Percentiles rank a stretch among this genome's conserved stretches.
Conservation (phyloP, 2,329 filamentous ascomycete genomes). For the Alternaria alternata region DNA sequence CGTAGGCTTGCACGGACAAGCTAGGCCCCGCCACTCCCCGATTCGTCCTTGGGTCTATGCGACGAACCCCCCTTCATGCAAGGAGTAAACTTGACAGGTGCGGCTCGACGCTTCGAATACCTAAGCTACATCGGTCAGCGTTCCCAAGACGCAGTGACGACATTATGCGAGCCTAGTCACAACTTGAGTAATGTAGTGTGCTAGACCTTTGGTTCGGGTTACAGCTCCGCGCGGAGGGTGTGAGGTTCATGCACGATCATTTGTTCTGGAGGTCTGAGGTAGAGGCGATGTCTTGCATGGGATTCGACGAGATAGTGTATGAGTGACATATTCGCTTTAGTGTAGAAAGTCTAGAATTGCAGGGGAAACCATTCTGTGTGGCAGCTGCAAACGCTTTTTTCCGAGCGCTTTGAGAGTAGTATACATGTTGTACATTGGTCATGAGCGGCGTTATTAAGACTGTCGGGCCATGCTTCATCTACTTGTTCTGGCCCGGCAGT, state of each 20-base stretch:
- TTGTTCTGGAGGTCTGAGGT: neutral
- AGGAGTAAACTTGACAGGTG: slow-evolving; percentile 6
- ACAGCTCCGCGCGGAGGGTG: neutral
- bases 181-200: neutral
- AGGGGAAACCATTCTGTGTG: neutral
- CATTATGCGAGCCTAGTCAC: slow-evolving; percentile 17
- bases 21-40: slow-evolving; percentile 1
- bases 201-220: neutral
- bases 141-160: slow-evolving; percentile 14
- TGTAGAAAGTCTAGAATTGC: neutral
- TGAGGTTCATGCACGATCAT: slow-evolving; percentile 3
- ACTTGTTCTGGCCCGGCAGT: slow-evolving; percentile 31
- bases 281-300: slow-evolving; percentile 1
- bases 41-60: slow-evolving; percentile 12
- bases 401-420: slow-evolving; percentile 2
- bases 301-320: neutral
- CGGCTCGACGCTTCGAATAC: neutral
- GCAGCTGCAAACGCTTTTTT: neutral
- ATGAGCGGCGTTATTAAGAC: slow-evolving; percentile 13
- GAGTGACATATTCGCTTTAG: neutral
- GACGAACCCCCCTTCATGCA: slow-evolving; percentile 2
- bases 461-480: neutral
- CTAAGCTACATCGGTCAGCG: slow-evolving; percentile 4
- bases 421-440: slow-evolving; percentile 22
- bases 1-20: slow-evolving; percentile 1